These are phyloP conservation scores for Cyanidium caldarium DNA, from an alignment of 23 red algal genomes.

Conservation along the genomic window DNA sequence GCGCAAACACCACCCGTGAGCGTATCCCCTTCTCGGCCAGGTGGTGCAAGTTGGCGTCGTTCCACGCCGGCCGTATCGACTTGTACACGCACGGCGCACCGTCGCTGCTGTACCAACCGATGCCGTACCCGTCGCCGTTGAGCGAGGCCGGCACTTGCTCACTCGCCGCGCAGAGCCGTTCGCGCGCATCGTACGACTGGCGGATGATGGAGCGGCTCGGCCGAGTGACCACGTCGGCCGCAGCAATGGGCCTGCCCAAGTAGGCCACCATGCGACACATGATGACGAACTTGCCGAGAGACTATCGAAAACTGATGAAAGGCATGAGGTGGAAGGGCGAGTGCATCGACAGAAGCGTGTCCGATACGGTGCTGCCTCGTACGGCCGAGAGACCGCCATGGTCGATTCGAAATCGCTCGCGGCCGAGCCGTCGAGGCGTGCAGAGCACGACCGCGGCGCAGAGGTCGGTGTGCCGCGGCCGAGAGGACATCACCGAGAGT, in stretches of 20 bases:
- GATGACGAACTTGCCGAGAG: not conserved
- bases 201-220: conserved; percentile 64
- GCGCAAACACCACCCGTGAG: conserved; percentile 54
- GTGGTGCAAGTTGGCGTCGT: conserved; percentile 62
- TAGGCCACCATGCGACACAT: conserved; percentile 82
- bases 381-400: too few relatives aligned
- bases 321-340: too few relatives aligned
- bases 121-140: conserved; percentile 80
- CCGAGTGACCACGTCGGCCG: conserved; percentile 62
- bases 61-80: conserved; percentile 59
- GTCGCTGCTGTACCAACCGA: conserved; percentile 59
- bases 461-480: too few relatives aligned
- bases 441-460: too few relatives aligned
- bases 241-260: conserved; percentile 49
- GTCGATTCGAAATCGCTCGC: too few relatives aligned
- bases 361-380: too few relatives aligned
- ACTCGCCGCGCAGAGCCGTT: conserved; percentile 37
- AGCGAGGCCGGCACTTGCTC: conserved; percentile 23
- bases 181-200: conserved; percentile 50
- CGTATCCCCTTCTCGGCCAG: conserved; percentile 53
- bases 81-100: conserved; percentile 55
- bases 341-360: too few relatives aligned
- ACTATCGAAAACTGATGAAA: too few relatives aligned
- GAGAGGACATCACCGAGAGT: too few relatives aligned
- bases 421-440: too few relatives aligned